Evolutionary conservation across 1,139 yeast species (phyloP), one percentile per base, ranked within the genome.

Genomic region (Blastobotrys capitulatus): DNA sequence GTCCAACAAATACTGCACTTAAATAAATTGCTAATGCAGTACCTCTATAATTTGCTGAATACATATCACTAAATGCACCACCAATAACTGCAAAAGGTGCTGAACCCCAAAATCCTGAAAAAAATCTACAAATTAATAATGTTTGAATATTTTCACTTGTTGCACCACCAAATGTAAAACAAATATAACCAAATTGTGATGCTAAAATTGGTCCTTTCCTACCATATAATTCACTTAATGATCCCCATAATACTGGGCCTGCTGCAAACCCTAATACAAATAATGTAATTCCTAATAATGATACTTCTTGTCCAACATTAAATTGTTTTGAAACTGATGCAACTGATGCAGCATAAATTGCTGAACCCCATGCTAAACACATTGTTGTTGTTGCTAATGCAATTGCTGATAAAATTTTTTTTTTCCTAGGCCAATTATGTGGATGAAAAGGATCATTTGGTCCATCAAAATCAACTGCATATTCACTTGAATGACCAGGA

Each of bases 1-100:
- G 96, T 44, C 92, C 90, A 44, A 79, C 77, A 59, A 86, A 83
- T 32, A 86, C 84, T 50, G 80, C 79, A 65, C 81, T 70, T 1
- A 85, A 71, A 61, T 84, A 86, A 22, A 81, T 54, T n/a, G 80
- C 74, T 59, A 85, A 70, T 9, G 89, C 89, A 38, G 74, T 76
- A 56, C 95, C 95, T 65, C 95, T 77, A 13, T 72, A 58, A 22
- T 65, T 65, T 51, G 81, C 77, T 53, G 75, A 75, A 62, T 79
- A 86, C 72, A 86, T 73, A 63, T 87, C 96, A 4, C 92, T 83
- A 73, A 86, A 81, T 0, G 86, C 77, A 31, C 94, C 95, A 22
- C 94, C 95, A 8, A 85, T 89, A 37, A 85, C 86, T 19, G 86
- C 92, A 61, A 87, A 66, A 0, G 94, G 86, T 8, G 92, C 87